These are phyloP conservation scores for Globisporangium nunn DNA, from an alignment of 352 stramenopile species.

Conservation along the genomic window DNA sequence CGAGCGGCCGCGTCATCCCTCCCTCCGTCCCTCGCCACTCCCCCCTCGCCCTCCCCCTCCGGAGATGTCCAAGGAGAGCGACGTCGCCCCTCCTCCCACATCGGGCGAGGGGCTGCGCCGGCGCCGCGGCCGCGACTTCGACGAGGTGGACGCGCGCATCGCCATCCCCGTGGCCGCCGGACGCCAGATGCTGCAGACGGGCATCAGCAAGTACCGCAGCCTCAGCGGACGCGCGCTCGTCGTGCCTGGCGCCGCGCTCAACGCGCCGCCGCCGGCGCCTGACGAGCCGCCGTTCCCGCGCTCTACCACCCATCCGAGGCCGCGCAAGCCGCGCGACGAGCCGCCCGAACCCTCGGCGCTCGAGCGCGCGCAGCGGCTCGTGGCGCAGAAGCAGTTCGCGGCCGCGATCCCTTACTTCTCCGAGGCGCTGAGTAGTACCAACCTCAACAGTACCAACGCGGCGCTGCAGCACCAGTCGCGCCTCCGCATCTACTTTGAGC, in stretches of 20 bases:
- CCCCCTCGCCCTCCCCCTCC: too few relatives aligned
- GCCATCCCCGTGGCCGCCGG: constrained; percentile 40
- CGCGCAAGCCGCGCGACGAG: constrained; percentile 1
- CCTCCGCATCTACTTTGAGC: constrained; percentile 58
- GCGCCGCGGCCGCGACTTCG: constrained; percentile 16
- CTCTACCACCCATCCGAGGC: constrained; percentile 1
- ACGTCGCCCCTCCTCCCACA: too few relatives aligned
- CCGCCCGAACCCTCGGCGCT: constrained; percentile 13
- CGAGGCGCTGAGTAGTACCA: constrained; percentile 23
- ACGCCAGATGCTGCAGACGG: constrained; percentile 31
- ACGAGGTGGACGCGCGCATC: constrained; percentile 68
- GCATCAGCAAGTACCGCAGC: constrained; percentile 61
- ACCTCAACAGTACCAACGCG: background rate
- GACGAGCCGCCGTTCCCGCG: constrained; percentile 1
- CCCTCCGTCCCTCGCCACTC: too few relatives aligned
- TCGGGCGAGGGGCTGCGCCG: constrained; percentile 9
- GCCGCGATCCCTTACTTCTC: constrained; percentile 52
- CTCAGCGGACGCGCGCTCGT: constrained; percentile 15
- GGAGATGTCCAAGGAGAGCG: background rate
- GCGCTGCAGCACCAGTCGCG: constrained; percentile 19
- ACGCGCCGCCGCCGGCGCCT: constrained; percentile 3
- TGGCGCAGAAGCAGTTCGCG: constrained; percentile 50
- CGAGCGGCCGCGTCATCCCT: background rate
- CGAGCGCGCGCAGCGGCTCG: constrained; percentile 34
- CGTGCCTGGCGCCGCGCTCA: constrained; percentile 9